Conservation (phyloP, 2,329 filamentous ascomycete species). For the Claviceps spartinae region DNA sequence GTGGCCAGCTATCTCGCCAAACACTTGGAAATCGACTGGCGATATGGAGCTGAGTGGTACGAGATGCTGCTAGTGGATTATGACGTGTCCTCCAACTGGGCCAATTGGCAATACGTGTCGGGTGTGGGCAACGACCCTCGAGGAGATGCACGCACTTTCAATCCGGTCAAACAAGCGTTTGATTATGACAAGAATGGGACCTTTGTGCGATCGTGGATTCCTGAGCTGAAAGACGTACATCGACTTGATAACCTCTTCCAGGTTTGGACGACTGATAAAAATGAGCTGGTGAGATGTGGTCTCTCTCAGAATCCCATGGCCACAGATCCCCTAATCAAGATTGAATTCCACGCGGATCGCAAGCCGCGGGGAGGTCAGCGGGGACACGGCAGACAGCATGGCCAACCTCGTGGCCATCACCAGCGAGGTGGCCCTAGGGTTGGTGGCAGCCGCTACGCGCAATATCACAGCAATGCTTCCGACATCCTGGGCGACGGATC, state of each 20-base stretch:
- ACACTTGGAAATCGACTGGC: slow-evolving; percentile 65
- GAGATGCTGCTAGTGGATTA: slow-evolving; percentile 64
- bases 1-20: slow-evolving; percentile 63
- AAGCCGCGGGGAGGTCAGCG: slow-evolving; percentile 23
- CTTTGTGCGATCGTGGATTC: slow-evolving; percentile 62
- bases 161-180: slow-evolving; percentile 66
- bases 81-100: slow-evolving; percentile 65
- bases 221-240: slow-evolving; percentile 45
- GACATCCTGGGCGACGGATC: slow-evolving; percentile 1
- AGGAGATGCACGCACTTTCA: slow-evolving; percentile 60
- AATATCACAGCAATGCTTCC: background rate
- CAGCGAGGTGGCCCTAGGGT: slow-evolving; percentile 5
- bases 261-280: slow-evolving; percentile 47
- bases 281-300: slow-evolving; percentile 42
- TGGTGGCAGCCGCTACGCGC: slow-evolving; percentile 2
- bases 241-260: slow-evolving; percentile 52
- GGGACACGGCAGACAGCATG: slow-evolving; percentile 13
- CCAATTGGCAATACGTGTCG: slow-evolving; percentile 71
- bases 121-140: slow-evolving; percentile 71
- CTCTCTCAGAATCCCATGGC: slow-evolving; percentile 50
- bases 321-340: slow-evolving; percentile 50
- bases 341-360: slow-evolving; percentile 47
- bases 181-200: slow-evolving; percentile 60
- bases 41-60: slow-evolving; percentile 71
- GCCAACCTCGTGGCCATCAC: slow-evolving; percentile 9